Base-by-base conservation (phyloP, 2,329 filamentous ascomycete genomes). In the Truncatella angustata region DNA sequence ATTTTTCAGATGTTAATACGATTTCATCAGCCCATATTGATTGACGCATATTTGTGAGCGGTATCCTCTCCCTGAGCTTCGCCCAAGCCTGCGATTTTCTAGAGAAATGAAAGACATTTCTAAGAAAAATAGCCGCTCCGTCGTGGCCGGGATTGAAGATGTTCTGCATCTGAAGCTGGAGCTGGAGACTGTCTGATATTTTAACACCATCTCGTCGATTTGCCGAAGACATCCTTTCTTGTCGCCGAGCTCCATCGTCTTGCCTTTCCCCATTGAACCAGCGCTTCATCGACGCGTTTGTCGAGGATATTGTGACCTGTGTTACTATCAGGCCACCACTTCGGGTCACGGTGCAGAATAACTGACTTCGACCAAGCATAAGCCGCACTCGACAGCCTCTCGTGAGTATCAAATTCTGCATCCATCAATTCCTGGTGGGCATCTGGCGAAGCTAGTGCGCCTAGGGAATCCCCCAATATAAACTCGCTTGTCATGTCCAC, bases 301-400 rank as follows among this genome's bases (percentile, higher is more conserved):
- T 55, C 55, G 23, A 57, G 34, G 39, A 57, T 55, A 12, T 37
- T n/a, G 9, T 26, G 20, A 23, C 24, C 40, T 1, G 23, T 44
- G 40, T 44, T 24, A 24, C 50, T 48, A 28, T 28, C 24, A 24
- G 6, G 37, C 77, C 76, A 59, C 79, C 74, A 62, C 86, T 85
- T 3, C 79, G 79, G 40, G 9, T 44, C 60, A 84, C 88, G 47
- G 80, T 79, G 71, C 77, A 78, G 34, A 76, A 78, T 7, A 75
- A 65, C 30, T 81, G 71, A 20, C 9, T 35, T 45, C 4, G 43
- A 36, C 28, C 49, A 44, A 7, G 50, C 46, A 6, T 48, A 45
- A n/a, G n/a, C n/a, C n/a, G n/a, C n/a, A n/a, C n/a, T n/a, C n/a
- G n/a, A n/a, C n/a, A n/a, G n/a, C n/a, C n/a, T n/a, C n/a, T n/a